Evolutionary conservation across 208 protist genomes (phyloP), one percentile per base, ranked within the genome.

Genomic region (Crithidia thermophila): DNA sequence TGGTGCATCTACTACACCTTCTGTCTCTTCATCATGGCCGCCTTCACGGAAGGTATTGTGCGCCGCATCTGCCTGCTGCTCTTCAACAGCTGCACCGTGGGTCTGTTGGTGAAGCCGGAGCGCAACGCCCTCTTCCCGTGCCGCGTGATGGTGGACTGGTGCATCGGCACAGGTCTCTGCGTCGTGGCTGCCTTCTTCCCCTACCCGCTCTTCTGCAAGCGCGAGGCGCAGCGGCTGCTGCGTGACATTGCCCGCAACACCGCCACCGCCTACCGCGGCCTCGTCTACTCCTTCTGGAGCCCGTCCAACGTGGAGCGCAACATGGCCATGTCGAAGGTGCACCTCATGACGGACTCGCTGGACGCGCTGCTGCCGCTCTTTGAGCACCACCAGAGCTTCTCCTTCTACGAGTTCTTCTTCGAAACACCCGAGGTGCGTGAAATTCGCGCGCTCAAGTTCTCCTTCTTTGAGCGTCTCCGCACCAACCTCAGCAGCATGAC

Each of bases 61-160:
- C 81, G 86, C 5, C 85, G 91, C 23, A 88, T 94, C 51, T 88
- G 74, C 62, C 79, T 96, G n/a, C 83, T 94, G n/a, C 75, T 96
- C 5, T 94, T 94, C 75, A 96, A 96, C 74, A 89, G 52, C 52
- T 92, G 87, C 60, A 86, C 86, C 65, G 79, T 95, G 25, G 84
- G 85, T 6, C 36, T 95, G 7, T 75, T 95, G 10, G 40, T 84
- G 13, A 45, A 85, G 43, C 42, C 59, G n/a, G 36, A 39, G 23
- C 71, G 73, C 30, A 56, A 51, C 40, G 57, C 59, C 23, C 5
- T 82, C 9, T 94, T 77, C 70, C 80, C 88, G 25, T 93, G 82
- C 52, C 82, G 81, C 9, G 86, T 96, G 11, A 92, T 96, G 87
- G 84, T 78, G 28, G 88, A 96, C 75, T 94, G 88, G 88, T 87